Conservation (phyloP, 768 basidiomycete species). For the Atractiella rhizophila region DNA sequence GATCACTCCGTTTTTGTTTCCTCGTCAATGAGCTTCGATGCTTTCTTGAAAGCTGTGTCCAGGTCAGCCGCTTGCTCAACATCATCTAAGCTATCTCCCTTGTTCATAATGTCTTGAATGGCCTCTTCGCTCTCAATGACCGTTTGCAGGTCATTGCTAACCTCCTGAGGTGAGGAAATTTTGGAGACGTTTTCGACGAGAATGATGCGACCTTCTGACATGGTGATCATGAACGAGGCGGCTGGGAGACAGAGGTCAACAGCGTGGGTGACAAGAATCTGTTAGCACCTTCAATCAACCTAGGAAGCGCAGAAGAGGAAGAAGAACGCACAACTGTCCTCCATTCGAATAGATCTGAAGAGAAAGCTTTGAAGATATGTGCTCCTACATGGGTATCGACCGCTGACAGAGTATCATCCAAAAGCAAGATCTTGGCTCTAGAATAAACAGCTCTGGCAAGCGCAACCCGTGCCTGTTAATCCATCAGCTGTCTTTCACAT, state of each 20-base stretch:
- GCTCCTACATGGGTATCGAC: too few species aligned
- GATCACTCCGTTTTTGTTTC: slow-evolving; percentile 9
- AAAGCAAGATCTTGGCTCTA: slow-evolving; percentile 31
- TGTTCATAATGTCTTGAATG: slow-evolving; percentile 9
- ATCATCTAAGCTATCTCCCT: neutral
- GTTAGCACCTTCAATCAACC: slow-evolving; percentile 59
- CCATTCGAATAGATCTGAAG: too few species aligned
- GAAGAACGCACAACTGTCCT: too few species aligned
- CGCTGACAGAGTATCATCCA: slow-evolving; percentile 67
- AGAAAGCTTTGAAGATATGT: too few species aligned
- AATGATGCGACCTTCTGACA: slow-evolving; percentile 9
- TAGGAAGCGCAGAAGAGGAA: too few species aligned
- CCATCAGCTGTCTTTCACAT: neutral
- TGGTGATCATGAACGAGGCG: slow-evolving; percentile 37
- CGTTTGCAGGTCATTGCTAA: neutral
- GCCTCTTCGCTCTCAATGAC: too few species aligned
- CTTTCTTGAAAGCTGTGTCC: too few species aligned
- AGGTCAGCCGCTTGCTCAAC: neutral
- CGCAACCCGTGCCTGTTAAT: slow-evolving; percentile 24
- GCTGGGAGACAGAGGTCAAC: slow-evolving; percentile 62
- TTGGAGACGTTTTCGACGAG: neutral
- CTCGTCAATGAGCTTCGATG: slow-evolving; percentile 9
- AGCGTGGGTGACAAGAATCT: slow-evolving; percentile 74
- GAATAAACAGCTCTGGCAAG: slow-evolving; percentile 59
- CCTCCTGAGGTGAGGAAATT: neutral